Percentiles rank a stretch among this genome's conserved stretches.
These are phyloP conservation scores for Pseudopithomyces chartarum DNA, from an alignment of 2,329 filamentous ascomycete genomes.

Conservation along the genomic window DNA sequence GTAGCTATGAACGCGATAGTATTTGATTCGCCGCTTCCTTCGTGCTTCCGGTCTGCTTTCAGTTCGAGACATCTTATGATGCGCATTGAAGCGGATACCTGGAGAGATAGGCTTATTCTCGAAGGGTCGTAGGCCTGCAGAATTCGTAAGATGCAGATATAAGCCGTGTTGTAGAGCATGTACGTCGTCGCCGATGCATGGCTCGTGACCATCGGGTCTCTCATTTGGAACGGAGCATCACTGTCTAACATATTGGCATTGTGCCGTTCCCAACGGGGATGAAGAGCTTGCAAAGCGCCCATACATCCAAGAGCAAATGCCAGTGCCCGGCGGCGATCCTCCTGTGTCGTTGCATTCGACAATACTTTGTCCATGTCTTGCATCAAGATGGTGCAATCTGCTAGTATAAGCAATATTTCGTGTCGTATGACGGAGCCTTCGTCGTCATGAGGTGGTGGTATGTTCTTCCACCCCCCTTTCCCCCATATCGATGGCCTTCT, in stretches of 20 bases:
- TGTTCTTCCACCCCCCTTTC: slow-evolving; percentile 28
- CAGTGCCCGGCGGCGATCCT: slow-evolving; percentile 12
- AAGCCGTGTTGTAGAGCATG: slow-evolving; percentile 31
- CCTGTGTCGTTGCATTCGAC: neutral
- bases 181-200: slow-evolving; percentile 26
- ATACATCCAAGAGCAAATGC: slow-evolving; percentile 9
- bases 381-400: slow-evolving; percentile 29
- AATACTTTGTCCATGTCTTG: slow-evolving; percentile 15
- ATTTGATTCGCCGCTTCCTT: slow-evolving; percentile 24
- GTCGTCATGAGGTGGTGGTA: slow-evolving; percentile 15
- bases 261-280: slow-evolving; percentile 16
- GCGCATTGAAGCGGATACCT: slow-evolving; percentile 22
- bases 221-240: slow-evolving; percentile 1
- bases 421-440: slow-evolving; percentile 22
- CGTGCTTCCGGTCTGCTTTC: slow-evolving; percentile 21
- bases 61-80: slow-evolving; percentile 28
- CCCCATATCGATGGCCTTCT: slow-evolving; percentile 24
- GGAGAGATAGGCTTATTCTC: slow-evolving; percentile 14
- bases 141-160: slow-evolving; percentile 27
- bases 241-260: slow-evolving; percentile 19
- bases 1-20: slow-evolving; percentile 32
- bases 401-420: slow-evolving; percentile 26
- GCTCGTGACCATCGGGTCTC: slow-evolving; percentile 22
- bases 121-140: slow-evolving; percentile 24
- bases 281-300: slow-evolving; percentile 13